These are phyloP conservation scores for Nicotiana noctiflora DNA, from an alignment of 257 asterid genomes.

Conservation along the genomic window DNA sequence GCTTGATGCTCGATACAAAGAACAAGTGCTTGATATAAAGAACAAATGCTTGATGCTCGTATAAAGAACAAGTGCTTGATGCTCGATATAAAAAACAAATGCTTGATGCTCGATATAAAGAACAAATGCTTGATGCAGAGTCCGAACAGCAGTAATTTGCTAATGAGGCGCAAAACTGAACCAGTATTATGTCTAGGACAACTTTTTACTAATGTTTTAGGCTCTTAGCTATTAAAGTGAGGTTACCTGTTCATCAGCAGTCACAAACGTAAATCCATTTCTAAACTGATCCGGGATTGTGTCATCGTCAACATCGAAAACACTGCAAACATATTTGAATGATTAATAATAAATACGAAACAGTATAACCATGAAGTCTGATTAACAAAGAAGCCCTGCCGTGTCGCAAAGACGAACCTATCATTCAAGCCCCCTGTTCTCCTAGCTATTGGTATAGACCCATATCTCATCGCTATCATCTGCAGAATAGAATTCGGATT, in stretches of 20 bases:
- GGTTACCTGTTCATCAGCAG: conserved; percentile 76
- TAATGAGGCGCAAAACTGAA: background rate
- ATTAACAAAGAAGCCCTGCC: conserved; percentile 1
- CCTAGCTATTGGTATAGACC: conserved; percentile 80
- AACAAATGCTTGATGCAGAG: background rate
- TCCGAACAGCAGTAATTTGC: background rate
- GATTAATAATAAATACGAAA: conserved; percentile 10
- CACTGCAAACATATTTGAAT: conserved; percentile 47
- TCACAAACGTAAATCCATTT: conserved; percentile 78
- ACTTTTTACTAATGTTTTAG: background rate
- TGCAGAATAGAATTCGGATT: conserved; percentile 21
- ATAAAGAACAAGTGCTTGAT: background rate
- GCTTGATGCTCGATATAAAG: background rate
- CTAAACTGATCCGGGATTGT: conserved; percentile 64
- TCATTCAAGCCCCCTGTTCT: conserved; percentile 96
- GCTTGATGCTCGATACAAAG: background rate
- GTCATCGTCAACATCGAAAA: conserved; percentile 79
- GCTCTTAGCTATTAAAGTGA: background rate
- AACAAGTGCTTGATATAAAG: background rate
- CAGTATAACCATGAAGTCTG: background rate
- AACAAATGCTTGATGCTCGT: background rate
- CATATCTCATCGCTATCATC: conserved; percentile 99
- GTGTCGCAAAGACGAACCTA: conserved; percentile 40
- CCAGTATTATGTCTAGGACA: background rate
- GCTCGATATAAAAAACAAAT: background rate